Conservation (phyloP, 305 asterid species). For the Fraxinus platypoda region DNA sequence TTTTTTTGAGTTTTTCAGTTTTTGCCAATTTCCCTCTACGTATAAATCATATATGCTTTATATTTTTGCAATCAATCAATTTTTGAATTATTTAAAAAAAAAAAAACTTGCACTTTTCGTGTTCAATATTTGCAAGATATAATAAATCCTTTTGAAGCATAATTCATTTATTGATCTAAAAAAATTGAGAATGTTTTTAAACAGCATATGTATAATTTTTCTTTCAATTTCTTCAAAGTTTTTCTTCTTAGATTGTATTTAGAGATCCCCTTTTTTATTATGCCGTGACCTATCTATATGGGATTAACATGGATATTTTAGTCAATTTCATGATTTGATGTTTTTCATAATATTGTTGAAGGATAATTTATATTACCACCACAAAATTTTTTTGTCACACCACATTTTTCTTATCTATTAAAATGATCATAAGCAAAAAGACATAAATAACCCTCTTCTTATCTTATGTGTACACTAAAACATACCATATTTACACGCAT, state of each 20-base stretch:
- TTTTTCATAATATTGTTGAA: not conserved
- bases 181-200: not conserved
- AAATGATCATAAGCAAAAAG: not conserved
- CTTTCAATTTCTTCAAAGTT: not conserved
- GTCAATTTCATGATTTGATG: not conserved
- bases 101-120: not conserved
- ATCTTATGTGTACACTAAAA: not conserved
- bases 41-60: not conserved
- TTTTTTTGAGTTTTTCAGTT: constrained; percentile 33
- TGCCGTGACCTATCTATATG: not conserved
- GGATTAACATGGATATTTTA: not conserved
- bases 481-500: not conserved
- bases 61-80: not conserved
- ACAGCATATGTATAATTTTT: not conserved
- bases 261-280: no score
- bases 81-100: no score
- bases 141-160: not conserved
- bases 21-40: constrained; percentile 30
- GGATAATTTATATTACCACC: not conserved
- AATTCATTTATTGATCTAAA: not conserved
- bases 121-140: not conserved
- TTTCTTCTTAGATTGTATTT: not conserved
- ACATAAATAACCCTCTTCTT: not conserved
- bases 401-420: not conserved
- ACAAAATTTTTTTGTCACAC: not conserved